A percentile compares a stretch with the other conserved stretches of the same genome.
These are phyloP conservation scores for Zasmidium citrigriseum DNA, from an alignment of 2,329 filamentous ascomycete genomes.

Conservation along the genomic window DNA sequence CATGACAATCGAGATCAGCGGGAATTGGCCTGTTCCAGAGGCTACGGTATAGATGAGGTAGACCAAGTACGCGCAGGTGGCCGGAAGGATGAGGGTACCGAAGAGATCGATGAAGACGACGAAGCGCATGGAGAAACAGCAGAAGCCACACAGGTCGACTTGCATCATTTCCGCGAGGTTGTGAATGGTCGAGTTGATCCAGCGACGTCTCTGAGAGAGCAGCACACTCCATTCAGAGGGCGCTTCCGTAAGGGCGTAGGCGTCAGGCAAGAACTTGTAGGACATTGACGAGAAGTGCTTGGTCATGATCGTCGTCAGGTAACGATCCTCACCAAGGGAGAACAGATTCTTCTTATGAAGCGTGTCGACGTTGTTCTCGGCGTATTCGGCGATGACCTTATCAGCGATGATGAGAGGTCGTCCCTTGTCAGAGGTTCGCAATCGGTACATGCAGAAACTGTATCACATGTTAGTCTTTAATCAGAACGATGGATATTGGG, in stretches of 20 bases:
- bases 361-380: conserved; percentile 86
- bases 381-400: conserved; percentile 82
- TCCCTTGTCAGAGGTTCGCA: conserved; percentile 90
- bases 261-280: conserved; percentile 93
- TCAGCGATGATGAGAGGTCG: conserved; percentile 93
- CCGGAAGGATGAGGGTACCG: conserved; percentile 87
- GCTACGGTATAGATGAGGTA: conserved; percentile 84
- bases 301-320: conserved; percentile 94
- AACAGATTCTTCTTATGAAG: conserved; percentile 93
- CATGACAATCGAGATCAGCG: conserved; percentile 84
- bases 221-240: conserved; percentile 93
- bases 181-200: conserved; percentile 99
- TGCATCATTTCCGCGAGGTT: conserved; percentile 89
- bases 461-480: conserved; percentile 52
- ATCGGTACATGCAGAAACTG: conserved; percentile 98
- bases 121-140: conserved; percentile 99
- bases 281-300: conserved; percentile 95
- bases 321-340: conserved; percentile 94
- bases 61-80: conserved; percentile 81
- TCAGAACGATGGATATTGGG: conserved; percentile 5
- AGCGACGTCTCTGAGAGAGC: conserved; percentile 95
- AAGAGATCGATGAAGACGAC: conserved; percentile 92
- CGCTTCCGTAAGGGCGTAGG: conserved; percentile 89
- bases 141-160: conserved; percentile 96
- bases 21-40: conserved; percentile 71